Percentiles rank a stretch among this genome's conserved stretches.
Evolutionary conservation across 495 filamentous ascomycete genomes (phyloP).

Genomic region (Tuber melanosporum): DNA sequence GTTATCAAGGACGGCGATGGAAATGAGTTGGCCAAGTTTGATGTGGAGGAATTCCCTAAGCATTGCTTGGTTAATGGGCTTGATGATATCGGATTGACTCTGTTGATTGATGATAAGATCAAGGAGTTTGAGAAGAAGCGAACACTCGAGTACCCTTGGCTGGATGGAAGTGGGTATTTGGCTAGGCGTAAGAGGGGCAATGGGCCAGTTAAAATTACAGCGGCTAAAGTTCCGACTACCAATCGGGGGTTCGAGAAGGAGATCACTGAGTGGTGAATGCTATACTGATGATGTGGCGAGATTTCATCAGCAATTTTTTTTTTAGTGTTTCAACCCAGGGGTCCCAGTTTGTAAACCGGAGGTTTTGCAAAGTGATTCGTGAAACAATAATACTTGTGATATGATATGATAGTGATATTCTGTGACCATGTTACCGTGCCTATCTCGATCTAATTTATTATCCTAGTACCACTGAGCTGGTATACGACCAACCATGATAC

Average conservation of each 20-base stretch:
- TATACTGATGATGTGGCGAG: neutral
- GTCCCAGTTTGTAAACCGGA: neutral
- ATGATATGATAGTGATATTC: neutral
- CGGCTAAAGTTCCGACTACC: slow-evolving; percentile 78
- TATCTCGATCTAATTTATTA: no score
- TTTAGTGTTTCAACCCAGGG: neutral
- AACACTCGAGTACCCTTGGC: slow-evolving; percentile 75
- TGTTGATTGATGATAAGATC: slow-evolving; percentile 88
- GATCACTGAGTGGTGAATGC: slow-evolving; percentile 78
- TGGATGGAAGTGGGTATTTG: slow-evolving; percentile 83
- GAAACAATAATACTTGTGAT: neutral
- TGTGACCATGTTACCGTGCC: neutral
- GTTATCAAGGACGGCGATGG: slow-evolving; percentile 70
- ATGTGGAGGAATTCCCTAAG: slow-evolving; percentile 85
- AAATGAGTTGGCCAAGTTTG: slow-evolving; percentile 65
- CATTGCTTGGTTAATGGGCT: slow-evolving; percentile 92
- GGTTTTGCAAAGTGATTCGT: neutral
- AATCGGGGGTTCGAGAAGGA: slow-evolving; percentile 83
- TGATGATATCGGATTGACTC: slow-evolving; percentile 91
- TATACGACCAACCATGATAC: neutral
- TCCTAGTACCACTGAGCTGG: no score
- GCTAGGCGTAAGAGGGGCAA: slow-evolving; percentile 53
- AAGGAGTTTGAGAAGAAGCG: slow-evolving; percentile 70
- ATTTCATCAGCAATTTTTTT: neutral
- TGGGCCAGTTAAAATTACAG: slow-evolving; percentile 60